Evolutionary conservation across 1,284 basidiomycete species (phyloP), one percentile per base, ranked within the genome.

Genomic region (Ustilago curta): DNA sequence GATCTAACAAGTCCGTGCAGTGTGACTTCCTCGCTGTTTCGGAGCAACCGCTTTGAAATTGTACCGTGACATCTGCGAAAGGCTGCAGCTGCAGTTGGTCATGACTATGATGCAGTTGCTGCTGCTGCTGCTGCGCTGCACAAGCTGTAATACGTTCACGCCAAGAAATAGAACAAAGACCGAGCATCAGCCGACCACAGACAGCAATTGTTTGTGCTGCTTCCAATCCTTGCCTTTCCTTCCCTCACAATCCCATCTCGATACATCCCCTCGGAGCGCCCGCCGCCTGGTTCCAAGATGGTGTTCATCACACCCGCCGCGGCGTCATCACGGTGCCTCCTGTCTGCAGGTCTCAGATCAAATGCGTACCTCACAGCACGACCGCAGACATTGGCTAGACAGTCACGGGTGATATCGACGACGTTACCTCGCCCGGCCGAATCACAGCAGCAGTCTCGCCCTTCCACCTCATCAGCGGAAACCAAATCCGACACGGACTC

Each of bases 1-100:
- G 32, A 27, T 40, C 48, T 70, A 70, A 70, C 68, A 70, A 16
- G 58, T 64, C 53, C 32, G 59, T 68, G 65, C 29, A 31, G 5
- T 31, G n/a, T n/a, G n/a, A n/a, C n/a, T n/a, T n/a, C n/a, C n/a
- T n/a, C n/a, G n/a, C n/a, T n/a, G n/a, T n/a, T n/a, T n/a, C n/a
- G n/a, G n/a, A n/a, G n/a, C n/a, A n/a, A n/a, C n/a, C n/a, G n/a
- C n/a, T n/a, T n/a, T n/a, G n/a, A n/a, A n/a, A n/a, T n/a, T n/a
- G n/a, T n/a, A n/a, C n/a, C 6, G 21, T 27, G 7, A 27, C 35
- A 42, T 25, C 35, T 19, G 25, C 31, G n/a, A 16, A 31, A 8
- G 4, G 40, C 25, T 25, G 40, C 29, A 42, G 27, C 31, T 35
- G 39, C 25, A 19, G 42, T 21, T 39, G n/a, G 45, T 35, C 29